Evolutionary conservation across 805 yeast species (phyloP), one percentile per base, ranked within the genome.

Genomic region (Kluyveromyces dobzhanskii): DNA sequence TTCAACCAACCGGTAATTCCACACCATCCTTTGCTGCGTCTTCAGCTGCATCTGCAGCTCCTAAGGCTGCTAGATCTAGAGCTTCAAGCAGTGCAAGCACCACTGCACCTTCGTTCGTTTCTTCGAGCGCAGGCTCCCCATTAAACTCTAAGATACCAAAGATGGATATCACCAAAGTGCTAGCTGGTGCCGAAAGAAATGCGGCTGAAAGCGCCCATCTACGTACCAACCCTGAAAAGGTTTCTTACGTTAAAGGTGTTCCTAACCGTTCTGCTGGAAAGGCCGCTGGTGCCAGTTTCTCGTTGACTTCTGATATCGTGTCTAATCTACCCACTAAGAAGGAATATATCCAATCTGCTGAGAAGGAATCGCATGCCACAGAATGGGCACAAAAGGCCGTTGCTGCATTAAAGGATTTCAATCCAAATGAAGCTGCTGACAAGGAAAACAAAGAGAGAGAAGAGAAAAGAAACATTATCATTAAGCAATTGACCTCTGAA

Each of bases 291-390:
- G 38, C 43, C 17, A 47, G 51, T 32, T 50, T 54, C 27, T 39
- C 45, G 4, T 30, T 54, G 18, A 44, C 50, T 19, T 41, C 47
- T 24, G 51, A 50, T 12, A 45, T 50, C 13, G 44, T 55, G 46
- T 38, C 42, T 37, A 48, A 38, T 16, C 42, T 49, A 25, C 44
- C 43, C 17, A 37, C 43, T 16, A 44, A 44, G 35, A 27, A 10
- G 40, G 62, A 61, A 26, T 57, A 71, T 11, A 71, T 78, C 13
- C 68, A 79, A 6, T 85, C 76, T 38, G 85, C 85, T 12, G 83
- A 80, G 29, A 70, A 72, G 17, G 85, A 85, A 36, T 85, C 86
- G 2, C 54, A 56, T 30, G 48, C 56, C 14, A 43, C 58, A 6
- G 48, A 56, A 36, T 68, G 65, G 44, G 69, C 75, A 14, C 56